Evolutionary conservation across 371 early-diverging fungal genomes (phyloP), one percentile per base, ranked within the genome.

Genomic region (Funneliformis caledonium): DNA sequence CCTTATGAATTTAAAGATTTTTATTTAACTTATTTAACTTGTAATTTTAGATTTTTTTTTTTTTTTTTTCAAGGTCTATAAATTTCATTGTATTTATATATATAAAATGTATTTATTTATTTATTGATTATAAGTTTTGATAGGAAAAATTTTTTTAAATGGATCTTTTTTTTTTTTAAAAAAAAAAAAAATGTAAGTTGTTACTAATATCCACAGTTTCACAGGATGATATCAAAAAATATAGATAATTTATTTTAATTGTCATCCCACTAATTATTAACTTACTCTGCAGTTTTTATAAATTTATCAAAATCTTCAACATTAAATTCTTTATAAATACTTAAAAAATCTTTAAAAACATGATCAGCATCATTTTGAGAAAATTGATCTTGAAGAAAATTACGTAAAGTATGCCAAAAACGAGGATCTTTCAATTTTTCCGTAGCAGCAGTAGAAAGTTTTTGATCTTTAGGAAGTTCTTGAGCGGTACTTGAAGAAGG

Each of bases 401-500:
- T 52, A 62, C 48, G 74, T 47, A 80, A 75, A 37, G 56, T 26
- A 12, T 6, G 26, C 74, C 74, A 74, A 42, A 80, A 80, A 60
- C 33, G 52, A 10, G 65, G 56, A 74, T 69, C 69, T 75, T 80
- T 80, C 12, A 72, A n/a, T 33, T 56, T 79, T 26, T 70, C 52
- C 2, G 26, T 70, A 26, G 56, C 72, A n/a, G 70, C 6, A 37
- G 47, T 76, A 16, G 88, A 86, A 26, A 69, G 86, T 37, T 60
- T 74, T 33, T 74, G 61, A 16, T 86, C 84, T 12, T 84, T 73
- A 72, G 16, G 84, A 86, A 1, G 76, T 82, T 67, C 60, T 22
- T n/a, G 82, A 37, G 43, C 62, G 72, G 76, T 42, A 37, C 70
- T 12, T 60, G 73, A 31, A 22, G 80, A 42, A 43, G 70, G 65